phyloP scores from a whole-genome alignment of 2,329 filamentous ascomycete genomes.

The Immersiporthe knoxdaviesiana region DNA sequence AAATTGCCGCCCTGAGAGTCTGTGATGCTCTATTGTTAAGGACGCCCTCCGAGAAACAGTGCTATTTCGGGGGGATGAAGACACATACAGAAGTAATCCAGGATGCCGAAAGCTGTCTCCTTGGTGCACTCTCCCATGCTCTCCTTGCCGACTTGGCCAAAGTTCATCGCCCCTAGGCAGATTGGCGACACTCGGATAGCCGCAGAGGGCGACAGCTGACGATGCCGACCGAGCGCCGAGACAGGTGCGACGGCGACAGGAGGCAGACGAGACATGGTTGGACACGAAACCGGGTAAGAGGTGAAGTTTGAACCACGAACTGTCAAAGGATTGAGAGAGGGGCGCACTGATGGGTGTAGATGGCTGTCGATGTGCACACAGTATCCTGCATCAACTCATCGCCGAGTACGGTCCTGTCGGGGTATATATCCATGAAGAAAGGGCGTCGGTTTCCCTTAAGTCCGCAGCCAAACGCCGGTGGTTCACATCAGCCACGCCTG shows the following conservation, averaged over 20 bases:
- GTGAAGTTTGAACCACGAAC: background rate
- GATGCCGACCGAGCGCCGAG: slow-evolving; percentile 8
- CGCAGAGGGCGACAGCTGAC: slow-evolving; percentile 10
- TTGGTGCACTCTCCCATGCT: slow-evolving; percentile 10
- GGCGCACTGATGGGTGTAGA: background rate
- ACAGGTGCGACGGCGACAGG: background rate
- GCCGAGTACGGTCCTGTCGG: background rate
- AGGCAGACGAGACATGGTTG: slow-evolving; percentile 5
- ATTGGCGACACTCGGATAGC: slow-evolving; percentile 1
- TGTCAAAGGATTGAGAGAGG: background rate
- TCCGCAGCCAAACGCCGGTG: slow-evolving; percentile 3
- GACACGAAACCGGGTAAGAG: background rate
- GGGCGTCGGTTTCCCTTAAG: background rate
- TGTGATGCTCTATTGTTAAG: background rate
- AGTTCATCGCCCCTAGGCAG: slow-evolving; percentile 14
- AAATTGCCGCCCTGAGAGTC: slow-evolving; percentile 61
- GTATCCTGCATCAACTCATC: background rate
- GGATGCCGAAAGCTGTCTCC: slow-evolving; percentile 12
- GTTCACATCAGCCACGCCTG: background rate
- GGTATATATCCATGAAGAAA: background rate
- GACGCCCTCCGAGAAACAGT: background rate
- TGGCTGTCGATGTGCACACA: background rate
- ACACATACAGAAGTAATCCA: slow-evolving; percentile 11
- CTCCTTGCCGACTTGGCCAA: background rate
- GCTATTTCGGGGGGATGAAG: too few species aligned